phyloP scores from a whole-genome alignment of 116 monocot species.

The Phalaenopsis hybrid region DNA sequence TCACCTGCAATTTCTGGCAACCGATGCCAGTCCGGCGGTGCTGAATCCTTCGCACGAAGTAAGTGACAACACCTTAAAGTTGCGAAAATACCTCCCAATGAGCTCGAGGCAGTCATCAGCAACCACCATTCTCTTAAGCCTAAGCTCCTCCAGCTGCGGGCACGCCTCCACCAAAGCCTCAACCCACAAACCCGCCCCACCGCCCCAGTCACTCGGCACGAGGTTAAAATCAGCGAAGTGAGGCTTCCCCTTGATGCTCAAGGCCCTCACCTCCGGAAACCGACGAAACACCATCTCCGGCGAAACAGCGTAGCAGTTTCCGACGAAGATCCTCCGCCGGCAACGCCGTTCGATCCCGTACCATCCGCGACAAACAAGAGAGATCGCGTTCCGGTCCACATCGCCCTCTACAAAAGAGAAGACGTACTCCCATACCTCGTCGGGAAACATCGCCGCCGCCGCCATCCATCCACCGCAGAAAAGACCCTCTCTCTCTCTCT shows the following conservation, averaged over 20 bases:
- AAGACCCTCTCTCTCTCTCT: not conserved
- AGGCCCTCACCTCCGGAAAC: slow-evolving; percentile 36
- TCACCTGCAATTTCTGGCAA: slow-evolving; percentile 62
- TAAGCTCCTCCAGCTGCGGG: slow-evolving; percentile 56
- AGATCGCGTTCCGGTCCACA: slow-evolving; percentile 39
- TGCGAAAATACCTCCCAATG: slow-evolving; percentile 30
- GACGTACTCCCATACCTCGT: slow-evolving; percentile 63
- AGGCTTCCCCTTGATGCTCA: slow-evolving; percentile 65
- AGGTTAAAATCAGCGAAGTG: slow-evolving; percentile 77
- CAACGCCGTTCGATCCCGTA: slow-evolving; percentile 34
- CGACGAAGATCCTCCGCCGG: slow-evolving; percentile 40
- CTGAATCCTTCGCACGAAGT: slow-evolving; percentile 64
- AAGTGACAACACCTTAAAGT: slow-evolving; percentile 33
- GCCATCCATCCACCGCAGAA: not conserved
- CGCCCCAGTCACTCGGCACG: slow-evolving; percentile 66
- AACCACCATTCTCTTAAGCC: slow-evolving; percentile 73
- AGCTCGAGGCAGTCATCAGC: slow-evolving; percentile 62
- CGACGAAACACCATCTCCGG: slow-evolving; percentile 24
- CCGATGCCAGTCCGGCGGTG: slow-evolving; percentile 47
- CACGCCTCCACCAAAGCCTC: slow-evolving; percentile 49
- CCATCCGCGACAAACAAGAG: slow-evolving; percentile 38
- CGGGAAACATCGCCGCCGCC: slow-evolving; percentile 33
- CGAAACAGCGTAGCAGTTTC: slow-evolving; percentile 55
- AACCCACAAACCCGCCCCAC: slow-evolving; percentile 46
- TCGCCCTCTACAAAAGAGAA: slow-evolving; percentile 43